phyloP scores from a whole-genome alignment of 768 basidiomycete genomes.

The Mrakia frigida region DNA sequence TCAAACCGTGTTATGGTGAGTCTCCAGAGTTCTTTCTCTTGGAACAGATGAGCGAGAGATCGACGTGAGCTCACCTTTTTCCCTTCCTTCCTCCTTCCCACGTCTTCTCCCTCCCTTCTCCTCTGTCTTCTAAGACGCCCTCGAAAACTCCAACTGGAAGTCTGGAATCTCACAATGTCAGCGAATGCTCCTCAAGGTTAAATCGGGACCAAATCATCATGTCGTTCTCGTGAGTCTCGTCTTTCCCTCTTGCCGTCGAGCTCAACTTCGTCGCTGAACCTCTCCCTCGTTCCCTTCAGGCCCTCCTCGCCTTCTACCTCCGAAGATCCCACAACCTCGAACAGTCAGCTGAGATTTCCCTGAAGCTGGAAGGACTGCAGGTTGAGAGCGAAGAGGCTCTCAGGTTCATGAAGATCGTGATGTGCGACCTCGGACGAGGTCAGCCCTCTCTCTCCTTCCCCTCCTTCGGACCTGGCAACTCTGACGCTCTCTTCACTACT shows the following conservation, averaged over 20 bases:
- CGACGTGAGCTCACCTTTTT: background rate
- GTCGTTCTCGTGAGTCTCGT: conserved; percentile 9
- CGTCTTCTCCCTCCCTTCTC: background rate
- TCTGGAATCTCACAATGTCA: conserved; percentile 7
- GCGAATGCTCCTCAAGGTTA: background rate
- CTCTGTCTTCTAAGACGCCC: background rate
- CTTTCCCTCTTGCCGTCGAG: background rate
- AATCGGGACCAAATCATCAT: conserved; percentile 12
- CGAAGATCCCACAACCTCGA: background rate
- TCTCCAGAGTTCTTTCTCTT: no score
- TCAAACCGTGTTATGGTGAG: conserved; percentile 11
- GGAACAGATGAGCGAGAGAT: background rate
- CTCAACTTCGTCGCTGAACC: background rate
- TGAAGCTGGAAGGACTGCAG: background rate
- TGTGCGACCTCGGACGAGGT: conserved; percentile 22
- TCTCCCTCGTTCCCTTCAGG: background rate
- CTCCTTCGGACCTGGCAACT: no score
- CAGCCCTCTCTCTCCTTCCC: background rate
- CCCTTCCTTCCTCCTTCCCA: background rate
- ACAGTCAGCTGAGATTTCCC: background rate
- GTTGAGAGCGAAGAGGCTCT: conserved; percentile 17
- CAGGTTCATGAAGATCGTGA: conserved; percentile 21
- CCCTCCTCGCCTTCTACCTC: conserved; percentile 18
- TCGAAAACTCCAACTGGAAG: conserved; percentile 16
- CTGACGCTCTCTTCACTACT: background rate